These are phyloP conservation scores for Solanum piurae DNA, from an alignment of 257 asterid genomes.

Conservation along the genomic window DNA sequence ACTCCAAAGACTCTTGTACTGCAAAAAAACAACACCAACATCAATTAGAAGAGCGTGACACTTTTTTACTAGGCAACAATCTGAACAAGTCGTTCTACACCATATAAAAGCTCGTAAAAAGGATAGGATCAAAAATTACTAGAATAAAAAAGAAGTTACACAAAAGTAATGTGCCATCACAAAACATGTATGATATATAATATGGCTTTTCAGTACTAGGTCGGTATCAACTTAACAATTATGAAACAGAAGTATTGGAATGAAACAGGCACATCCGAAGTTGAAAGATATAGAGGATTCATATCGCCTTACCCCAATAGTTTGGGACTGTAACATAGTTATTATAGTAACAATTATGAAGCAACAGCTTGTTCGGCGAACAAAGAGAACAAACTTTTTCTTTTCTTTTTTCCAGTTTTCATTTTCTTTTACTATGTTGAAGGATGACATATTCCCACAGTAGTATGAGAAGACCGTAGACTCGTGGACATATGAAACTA, in stretches of 20 bases:
- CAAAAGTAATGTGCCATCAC: not conserved
- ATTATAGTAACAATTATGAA: not conserved
- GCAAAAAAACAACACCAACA: not conserved
- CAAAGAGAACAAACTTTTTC: not conserved
- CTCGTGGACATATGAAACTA: not conserved
- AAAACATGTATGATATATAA: not conserved
- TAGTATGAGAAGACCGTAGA: not conserved
- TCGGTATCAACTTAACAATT: not conserved
- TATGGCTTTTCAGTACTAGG: not conserved
- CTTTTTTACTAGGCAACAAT: not conserved
- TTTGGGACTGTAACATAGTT: not conserved
- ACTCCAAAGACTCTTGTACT: constrained; percentile 90
- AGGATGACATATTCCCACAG: not conserved
- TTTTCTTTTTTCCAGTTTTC: not conserved
- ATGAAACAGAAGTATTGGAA: not conserved
- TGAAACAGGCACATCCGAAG: not conserved
- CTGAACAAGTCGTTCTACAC: not conserved
- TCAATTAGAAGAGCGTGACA: not conserved
- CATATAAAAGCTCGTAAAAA: not conserved
- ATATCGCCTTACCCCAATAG: not conserved
- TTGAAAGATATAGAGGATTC: not conserved
- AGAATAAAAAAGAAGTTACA: not conserved
- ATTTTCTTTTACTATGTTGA: not conserved
- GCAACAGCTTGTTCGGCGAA: not conserved
- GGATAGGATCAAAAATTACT: not conserved